Base-by-base conservation (phyloP, 495 filamentous ascomycete species). In the Haplographium delicatum region DNA sequence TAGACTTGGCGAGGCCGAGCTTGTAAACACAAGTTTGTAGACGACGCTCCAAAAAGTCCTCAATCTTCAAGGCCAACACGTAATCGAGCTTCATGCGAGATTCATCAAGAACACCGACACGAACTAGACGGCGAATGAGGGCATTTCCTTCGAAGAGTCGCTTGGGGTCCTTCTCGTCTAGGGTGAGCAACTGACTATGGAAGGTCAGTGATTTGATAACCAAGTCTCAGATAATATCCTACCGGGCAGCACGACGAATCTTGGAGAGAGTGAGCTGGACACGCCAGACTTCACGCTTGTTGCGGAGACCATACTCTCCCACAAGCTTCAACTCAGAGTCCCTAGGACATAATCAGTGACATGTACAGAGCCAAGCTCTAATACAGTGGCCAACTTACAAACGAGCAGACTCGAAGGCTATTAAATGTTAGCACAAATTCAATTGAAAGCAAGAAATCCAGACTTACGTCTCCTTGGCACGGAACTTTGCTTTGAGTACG, bases 41-140 rank as follows among this genome's bases (percentile, higher is more conserved):
- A 76, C 93, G 88, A 64, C 93, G 91, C 85, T 98, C 93, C 75
- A 98, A 81, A 84, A 98, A 98, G 72, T 98, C 93, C 73, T 98
- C 94, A 65, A 87, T 84, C 78, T 90, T 90, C 56, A 98, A 85
- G 71, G 93, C 93, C 65, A 98, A 80, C 67, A 98, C 93, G 87
- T 98, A 98, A 94, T 98, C 93, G 79, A 98, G 90, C 86, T 96
- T 98, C 94, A 97, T 98, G 82, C 94, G 93, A 71, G 89, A 86
- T 81, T 98, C 93, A 71, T 98, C 93, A 70, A 98, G 87, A 67
- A 98, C 93, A 88, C 93, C 93, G 68, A 97, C 90, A 72, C 93
- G 94, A 63, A 98, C 94, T 50, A 98, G 89, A 83, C 93, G 93
- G 68, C 93, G 94, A 85, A 98, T 98, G 68, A 98, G 81, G 70